Percentiles rank a stretch among this genome's conserved stretches.
phyloP scores from a whole-genome alignment of 805 yeast genomes.

The Zygotorulaspora chibaensis region DNA sequence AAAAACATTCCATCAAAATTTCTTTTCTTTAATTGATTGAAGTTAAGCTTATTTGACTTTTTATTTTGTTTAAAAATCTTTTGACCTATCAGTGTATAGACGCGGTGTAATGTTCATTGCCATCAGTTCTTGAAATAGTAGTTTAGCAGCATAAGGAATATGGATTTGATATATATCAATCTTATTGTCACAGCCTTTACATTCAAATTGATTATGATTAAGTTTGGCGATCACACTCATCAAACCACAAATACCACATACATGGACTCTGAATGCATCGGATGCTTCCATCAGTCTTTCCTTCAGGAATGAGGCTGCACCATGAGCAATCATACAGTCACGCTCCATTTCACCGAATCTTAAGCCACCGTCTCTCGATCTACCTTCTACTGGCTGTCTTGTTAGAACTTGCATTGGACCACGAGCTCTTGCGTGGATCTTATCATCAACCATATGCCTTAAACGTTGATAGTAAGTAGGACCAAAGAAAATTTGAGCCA shows the following conservation, averaged over 20 bases:
- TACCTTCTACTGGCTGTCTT: conserved; percentile 98
- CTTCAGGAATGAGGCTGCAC: conserved; percentile 96
- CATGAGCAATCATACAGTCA: conserved; percentile 99
- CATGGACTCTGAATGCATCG: conserved; percentile 96
- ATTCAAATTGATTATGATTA: conserved; percentile 96
- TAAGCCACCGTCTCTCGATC: conserved; percentile 98
- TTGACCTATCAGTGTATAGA: conserved; percentile 85
- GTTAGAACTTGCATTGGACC: conserved; percentile 98
- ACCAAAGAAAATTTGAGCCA: conserved; percentile 99
- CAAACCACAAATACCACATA: conserved; percentile 97
- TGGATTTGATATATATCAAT: conserved; percentile 97
- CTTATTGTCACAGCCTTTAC: conserved; percentile 97
- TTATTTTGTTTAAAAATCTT: conserved; percentile 30
- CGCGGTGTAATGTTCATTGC: conserved; percentile 99
- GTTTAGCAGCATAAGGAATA: conserved; percentile 97
- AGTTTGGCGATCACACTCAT: conserved; percentile 97
- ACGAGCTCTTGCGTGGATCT: conserved; percentile 98
- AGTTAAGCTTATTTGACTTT: neutral
- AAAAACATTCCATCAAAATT: too few species aligned
- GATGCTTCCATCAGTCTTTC: conserved; percentile 99
- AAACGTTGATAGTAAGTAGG: conserved; percentile 98
- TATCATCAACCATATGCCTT: conserved; percentile 99
- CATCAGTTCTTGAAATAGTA: conserved; percentile 97
- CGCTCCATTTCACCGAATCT: conserved; percentile 99
- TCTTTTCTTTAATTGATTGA: too few species aligned